A percentile compares a stretch with the other conserved stretches of the same genome.
These are phyloP conservation scores for Magnaporthiopsis rhizophila DNA, from an alignment of 2,329 filamentous ascomycete genomes.

Conservation along the genomic window DNA sequence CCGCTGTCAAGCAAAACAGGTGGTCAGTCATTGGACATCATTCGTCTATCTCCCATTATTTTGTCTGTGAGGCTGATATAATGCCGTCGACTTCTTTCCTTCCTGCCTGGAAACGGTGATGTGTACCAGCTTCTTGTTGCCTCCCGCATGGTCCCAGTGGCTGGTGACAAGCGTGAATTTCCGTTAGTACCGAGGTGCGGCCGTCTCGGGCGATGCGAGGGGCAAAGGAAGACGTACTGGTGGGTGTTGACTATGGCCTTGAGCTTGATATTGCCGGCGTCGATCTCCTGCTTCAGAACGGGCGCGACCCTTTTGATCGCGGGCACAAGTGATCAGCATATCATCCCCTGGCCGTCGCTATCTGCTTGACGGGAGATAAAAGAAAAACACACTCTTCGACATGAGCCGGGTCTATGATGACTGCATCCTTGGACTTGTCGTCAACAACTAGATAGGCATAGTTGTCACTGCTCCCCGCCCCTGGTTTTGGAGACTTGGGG, in stretches of 20 bases:
- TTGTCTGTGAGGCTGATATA: neutral
- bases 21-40: neutral
- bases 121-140: slow-evolving; percentile 70
- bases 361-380: neutral
- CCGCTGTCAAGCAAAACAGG: slow-evolving; percentile 16
- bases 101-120: neutral
- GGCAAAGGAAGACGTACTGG: slow-evolving; percentile 57
- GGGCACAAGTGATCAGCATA: no score
- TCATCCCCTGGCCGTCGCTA: no score
- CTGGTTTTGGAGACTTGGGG: slow-evolving; percentile 30
- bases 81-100: no score
- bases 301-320: slow-evolving; percentile 45
- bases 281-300: slow-evolving; percentile 64
- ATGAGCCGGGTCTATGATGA: slow-evolving; percentile 74
- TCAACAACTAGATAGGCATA: slow-evolving; percentile 79
- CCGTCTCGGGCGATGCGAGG: neutral
- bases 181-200: neutral
- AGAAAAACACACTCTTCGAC: slow-evolving; percentile 57
- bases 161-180: slow-evolving; percentile 36
- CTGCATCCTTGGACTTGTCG: slow-evolving; percentile 67
- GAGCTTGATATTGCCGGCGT: slow-evolving; percentile 67
- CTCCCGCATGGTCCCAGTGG: slow-evolving; percentile 90
- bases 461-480: slow-evolving; percentile 72
- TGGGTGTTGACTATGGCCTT: slow-evolving; percentile 93
- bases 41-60: neutral